A percentile compares a stretch with the other conserved stretches of the same genome.
Evolutionary conservation across 257 asterid genomes (phyloP).

Genomic region (Nicotiana tabacum): DNA sequence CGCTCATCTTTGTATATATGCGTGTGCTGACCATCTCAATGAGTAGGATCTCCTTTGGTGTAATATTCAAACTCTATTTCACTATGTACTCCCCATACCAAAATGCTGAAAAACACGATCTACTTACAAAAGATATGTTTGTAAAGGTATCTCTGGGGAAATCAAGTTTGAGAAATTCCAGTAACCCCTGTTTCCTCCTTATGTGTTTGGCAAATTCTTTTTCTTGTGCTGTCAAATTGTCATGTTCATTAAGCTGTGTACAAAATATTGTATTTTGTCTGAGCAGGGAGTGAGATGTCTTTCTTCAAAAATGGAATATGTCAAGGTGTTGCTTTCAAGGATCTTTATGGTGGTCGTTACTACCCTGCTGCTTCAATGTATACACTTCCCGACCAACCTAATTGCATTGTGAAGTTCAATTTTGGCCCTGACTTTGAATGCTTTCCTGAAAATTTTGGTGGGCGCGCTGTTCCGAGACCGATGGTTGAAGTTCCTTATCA

Average conservation of each 20-base stretch:
- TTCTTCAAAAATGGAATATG: conserved; percentile 86
- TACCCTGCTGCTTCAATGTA: conserved; percentile 97
- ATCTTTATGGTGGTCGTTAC: conserved; percentile 87
- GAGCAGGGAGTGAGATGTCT: conserved; percentile 89
- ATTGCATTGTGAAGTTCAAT: conserved; percentile 84
- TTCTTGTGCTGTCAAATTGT: neutral
- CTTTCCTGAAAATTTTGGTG: conserved; percentile 80
- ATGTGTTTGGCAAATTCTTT: neutral
- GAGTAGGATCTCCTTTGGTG: neutral
- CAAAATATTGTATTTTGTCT: conserved; percentile 9
- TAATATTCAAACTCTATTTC: neutral
- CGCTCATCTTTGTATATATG: neutral
- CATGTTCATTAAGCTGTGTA: neutral
- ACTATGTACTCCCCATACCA: neutral
- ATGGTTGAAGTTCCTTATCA: conserved; percentile 96
- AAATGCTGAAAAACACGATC: neutral
- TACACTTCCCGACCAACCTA: conserved; percentile 91
- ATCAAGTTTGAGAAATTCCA: neutral
- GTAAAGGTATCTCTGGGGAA: neutral
- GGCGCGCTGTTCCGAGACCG: conserved; percentile 61
- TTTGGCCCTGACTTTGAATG: conserved; percentile 90
- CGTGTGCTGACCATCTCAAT: neutral
- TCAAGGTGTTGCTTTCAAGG: conserved; percentile 83
- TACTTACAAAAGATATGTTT: neutral
- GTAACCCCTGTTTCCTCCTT: neutral